Evolutionary conservation across 805 yeast genomes (phyloP).

Genomic region (Maudiozyma serrabonitensis): DNA sequence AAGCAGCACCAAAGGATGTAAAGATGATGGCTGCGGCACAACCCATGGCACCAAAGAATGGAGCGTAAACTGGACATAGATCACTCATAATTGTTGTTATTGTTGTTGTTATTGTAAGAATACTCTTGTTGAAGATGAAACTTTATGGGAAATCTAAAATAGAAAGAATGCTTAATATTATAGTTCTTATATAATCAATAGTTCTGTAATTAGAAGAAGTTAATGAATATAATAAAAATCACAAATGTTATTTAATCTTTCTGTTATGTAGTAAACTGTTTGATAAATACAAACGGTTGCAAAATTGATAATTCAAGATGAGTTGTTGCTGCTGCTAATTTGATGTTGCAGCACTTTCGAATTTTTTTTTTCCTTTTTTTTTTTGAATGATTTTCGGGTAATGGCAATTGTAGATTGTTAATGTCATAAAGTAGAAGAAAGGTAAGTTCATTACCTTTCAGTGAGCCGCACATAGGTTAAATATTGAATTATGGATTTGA

Average conservation of each 20-base stretch:
- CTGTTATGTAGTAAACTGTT: too few relatives aligned
- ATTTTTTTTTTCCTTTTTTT: neutral
- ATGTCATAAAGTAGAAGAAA: neutral
- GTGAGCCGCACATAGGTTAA: too few relatives aligned
- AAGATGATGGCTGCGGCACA: constrained; percentile 98
- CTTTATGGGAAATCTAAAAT: neutral
- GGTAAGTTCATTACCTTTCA: too few relatives aligned
- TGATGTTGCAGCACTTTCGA: neutral
- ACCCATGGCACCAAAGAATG: constrained; percentile 98
- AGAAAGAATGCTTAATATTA: too few relatives aligned
- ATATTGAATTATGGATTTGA: too few relatives aligned
- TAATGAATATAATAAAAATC: too few relatives aligned
- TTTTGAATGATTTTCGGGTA: neutral
- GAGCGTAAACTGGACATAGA: constrained; percentile 43
- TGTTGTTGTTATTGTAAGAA: neutral
- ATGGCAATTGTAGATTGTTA: neutral
- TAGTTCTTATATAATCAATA: too few relatives aligned
- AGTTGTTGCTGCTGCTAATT: neutral
- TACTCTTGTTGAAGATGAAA: neutral
- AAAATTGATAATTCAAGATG: neutral
- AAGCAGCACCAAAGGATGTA: constrained; percentile 98
- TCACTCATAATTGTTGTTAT: constrained; percentile 20
- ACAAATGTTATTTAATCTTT: too few relatives aligned
- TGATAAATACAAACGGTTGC: neutral
- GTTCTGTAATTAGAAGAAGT: too few relatives aligned